Percentiles rank a stretch among this genome's conserved stretches.
Evolutionary conservation across 108 stramenopile species (phyloP).

Genomic region (Fistulifera pelliculosa): DNA sequence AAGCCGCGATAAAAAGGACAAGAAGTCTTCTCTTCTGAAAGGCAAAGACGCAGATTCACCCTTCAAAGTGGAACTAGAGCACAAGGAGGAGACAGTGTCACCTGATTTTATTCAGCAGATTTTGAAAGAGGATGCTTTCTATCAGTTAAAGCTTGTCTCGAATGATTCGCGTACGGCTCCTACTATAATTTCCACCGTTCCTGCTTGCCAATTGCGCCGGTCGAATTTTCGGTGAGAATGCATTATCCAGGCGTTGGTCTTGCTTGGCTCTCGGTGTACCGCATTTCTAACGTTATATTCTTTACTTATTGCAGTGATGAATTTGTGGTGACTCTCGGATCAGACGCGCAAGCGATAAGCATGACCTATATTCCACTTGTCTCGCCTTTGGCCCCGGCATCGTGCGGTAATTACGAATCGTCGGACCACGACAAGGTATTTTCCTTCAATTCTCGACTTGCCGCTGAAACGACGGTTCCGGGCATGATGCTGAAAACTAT

Average conservation of each 20-base stretch:
- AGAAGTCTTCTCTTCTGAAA: neutral
- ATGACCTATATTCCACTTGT: constrained; percentile 67
- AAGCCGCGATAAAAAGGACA: constrained; percentile 1
- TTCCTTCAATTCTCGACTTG: constrained; percentile 47
- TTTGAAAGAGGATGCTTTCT: constrained; percentile 16
- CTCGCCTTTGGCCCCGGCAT: constrained; percentile 64
- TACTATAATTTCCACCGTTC: constrained; percentile 33
- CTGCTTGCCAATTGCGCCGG: constrained; percentile 40
- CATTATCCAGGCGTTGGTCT: neutral
- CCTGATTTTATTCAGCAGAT: constrained; percentile 8
- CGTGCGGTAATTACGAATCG: constrained; percentile 36
- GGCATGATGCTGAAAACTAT: constrained; percentile 52
- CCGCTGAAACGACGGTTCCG: constrained; percentile 52
- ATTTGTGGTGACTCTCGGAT: constrained; percentile 48
- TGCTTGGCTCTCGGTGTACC: neutral
- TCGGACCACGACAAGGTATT: constrained; percentile 20
- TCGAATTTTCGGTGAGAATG: constrained; percentile 41
- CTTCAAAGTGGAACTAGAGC: neutral
- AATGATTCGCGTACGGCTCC: constrained; percentile 3
- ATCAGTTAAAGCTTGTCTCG: constrained; percentile 38
- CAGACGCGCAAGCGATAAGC: constrained; percentile 38
- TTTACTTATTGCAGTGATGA: constrained; percentile 31
- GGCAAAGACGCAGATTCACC: neutral
- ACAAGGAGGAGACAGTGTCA: neutral
- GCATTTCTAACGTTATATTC: neutral